A percentile compares a stretch with the other conserved stretches of the same genome.
Conservation (phyloP, 192 early-diverging fungal species). For the Podila verticillata region DNA sequence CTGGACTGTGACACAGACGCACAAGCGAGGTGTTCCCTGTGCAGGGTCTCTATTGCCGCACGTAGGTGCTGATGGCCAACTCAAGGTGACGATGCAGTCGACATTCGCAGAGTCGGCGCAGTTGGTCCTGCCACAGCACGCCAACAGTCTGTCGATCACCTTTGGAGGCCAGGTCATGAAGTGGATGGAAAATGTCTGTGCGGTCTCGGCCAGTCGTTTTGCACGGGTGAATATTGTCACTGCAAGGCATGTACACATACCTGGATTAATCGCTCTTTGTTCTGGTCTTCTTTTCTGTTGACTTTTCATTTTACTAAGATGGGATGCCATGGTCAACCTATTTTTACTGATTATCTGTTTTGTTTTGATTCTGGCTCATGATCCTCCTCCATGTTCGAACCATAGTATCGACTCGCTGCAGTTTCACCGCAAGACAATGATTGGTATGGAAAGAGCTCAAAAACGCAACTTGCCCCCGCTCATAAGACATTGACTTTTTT, state of each 20-base stretch:
- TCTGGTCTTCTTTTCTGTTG: not conserved
- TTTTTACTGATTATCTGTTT: too few relatives aligned
- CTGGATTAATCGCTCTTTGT: too few relatives aligned
- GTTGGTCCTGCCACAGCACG: conserved; percentile 78
- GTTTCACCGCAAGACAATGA: conserved; percentile 62
- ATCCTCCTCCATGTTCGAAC: not conserved
- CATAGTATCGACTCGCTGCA: conserved; percentile 67
- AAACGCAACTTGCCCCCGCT: too few relatives aligned
- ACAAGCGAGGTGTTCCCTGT: conserved; percentile 11
- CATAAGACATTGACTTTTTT: too few relatives aligned
- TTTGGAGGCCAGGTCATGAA: conserved; percentile 80
- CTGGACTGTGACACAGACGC: conserved; percentile 50
- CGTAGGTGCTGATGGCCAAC: conserved; percentile 6
- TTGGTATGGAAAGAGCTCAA: conserved; percentile 32
- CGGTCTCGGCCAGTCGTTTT: conserved; percentile 67
- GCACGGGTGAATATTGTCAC: conserved; percentile 64
- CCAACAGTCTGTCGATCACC: conserved; percentile 71
- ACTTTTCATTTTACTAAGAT: not conserved
- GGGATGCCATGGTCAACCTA: not conserved
- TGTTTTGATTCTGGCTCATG: too few relatives aligned
- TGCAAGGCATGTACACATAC: conserved; percentile 54
- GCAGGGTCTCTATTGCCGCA: not conserved
- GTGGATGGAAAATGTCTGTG: conserved; percentile 74
- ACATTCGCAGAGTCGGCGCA: conserved; percentile 71
- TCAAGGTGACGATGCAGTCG: conserved; percentile 44